These are phyloP conservation scores for Zasmidium angulare DNA, from an alignment of 2,329 filamentous ascomycete genomes.

Conservation along the genomic window DNA sequence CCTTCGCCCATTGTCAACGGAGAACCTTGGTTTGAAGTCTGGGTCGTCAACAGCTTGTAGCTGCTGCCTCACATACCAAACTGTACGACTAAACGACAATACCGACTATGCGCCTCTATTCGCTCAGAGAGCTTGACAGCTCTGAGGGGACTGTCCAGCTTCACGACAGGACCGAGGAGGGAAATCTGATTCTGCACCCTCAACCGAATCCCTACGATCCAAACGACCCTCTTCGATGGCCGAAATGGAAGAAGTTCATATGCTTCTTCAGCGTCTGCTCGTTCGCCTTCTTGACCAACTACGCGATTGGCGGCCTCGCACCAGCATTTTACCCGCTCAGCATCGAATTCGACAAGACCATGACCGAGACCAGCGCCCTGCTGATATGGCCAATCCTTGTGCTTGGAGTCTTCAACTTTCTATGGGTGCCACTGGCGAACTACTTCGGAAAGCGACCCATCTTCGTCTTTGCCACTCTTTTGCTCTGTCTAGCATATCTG, in stretches of 20 bases:
- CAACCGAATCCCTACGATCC: conserved; percentile 47
- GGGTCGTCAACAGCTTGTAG: conserved; percentile 20
- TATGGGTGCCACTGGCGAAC: conserved; percentile 52
- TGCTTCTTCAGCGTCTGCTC: conserved; percentile 46
- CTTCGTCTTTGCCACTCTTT: conserved; percentile 45
- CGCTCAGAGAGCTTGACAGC: conserved; percentile 38
- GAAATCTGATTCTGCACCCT: conserved; percentile 46
- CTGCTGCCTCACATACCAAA: not conserved
- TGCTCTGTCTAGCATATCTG: conserved; percentile 48
- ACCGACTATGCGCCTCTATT: conserved; percentile 32
- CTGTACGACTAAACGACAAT: not conserved
- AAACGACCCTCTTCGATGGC: conserved; percentile 52
- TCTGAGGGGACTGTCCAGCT: conserved; percentile 43
- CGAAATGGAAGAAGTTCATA: conserved; percentile 47
- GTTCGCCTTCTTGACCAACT: conserved; percentile 51
- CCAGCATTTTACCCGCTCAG: conserved; percentile 46
- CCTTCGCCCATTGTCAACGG: not conserved
- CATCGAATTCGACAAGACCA: conserved; percentile 47
- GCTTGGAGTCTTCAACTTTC: conserved; percentile 53
- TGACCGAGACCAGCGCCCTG: conserved; percentile 45
- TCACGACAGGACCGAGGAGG: conserved; percentile 23
- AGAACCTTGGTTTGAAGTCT: conserved; percentile 21
- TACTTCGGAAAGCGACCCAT: conserved; percentile 51
- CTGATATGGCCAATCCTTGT: conserved; percentile 47
- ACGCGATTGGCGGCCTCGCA: conserved; percentile 45